Evolutionary conservation across 768 basidiomycete genomes (phyloP).

Genomic region (Neoboletus brunneissimus): DNA sequence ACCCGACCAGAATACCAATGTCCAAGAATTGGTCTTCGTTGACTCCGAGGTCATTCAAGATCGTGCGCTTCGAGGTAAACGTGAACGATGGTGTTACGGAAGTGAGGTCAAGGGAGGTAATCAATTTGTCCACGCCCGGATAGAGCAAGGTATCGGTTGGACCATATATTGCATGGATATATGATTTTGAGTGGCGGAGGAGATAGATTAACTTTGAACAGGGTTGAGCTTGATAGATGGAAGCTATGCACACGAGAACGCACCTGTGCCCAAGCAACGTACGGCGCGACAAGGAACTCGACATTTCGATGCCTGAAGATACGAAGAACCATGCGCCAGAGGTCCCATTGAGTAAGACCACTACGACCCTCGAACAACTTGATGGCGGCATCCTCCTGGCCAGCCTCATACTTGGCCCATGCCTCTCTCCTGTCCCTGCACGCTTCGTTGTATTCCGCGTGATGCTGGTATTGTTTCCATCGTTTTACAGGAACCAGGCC

Average conservation of each 20-base stretch:
- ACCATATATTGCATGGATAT: slow-evolving; percentile 92
- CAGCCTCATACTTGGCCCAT: slow-evolving; percentile 92
- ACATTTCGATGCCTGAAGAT: slow-evolving; percentile 94
- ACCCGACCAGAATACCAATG: slow-evolving; percentile 88
- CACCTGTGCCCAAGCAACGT: slow-evolving; percentile 94
- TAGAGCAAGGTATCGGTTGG: slow-evolving; percentile 89
- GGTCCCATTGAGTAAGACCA: slow-evolving; percentile 77
- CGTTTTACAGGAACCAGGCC: slow-evolving; percentile 80
- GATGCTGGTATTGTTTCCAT: slow-evolving; percentile 53
- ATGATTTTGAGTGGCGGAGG: slow-evolving; percentile 87
- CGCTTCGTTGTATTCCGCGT: slow-evolving; percentile 58
- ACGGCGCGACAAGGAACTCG: slow-evolving; percentile 95
- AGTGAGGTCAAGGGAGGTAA: slow-evolving; percentile 80
- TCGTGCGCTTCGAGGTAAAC: slow-evolving; percentile 74
- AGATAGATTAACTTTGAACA: slow-evolving; percentile 84
- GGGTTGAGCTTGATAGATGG: slow-evolving; percentile 5
- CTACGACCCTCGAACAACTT: slow-evolving; percentile 77
- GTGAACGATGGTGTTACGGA: slow-evolving; percentile 70
- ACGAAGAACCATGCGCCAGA: slow-evolving; percentile 90
- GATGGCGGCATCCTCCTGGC: slow-evolving; percentile 86
- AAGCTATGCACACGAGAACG: slow-evolving; percentile 29
- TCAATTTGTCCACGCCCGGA: slow-evolving; percentile 83
- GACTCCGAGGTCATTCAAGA: slow-evolving; percentile 66
- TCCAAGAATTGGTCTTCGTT: slow-evolving; percentile 93
- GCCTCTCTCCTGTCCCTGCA: slow-evolving; percentile 79